Evolutionary conservation across 2,329 filamentous ascomycete species (phyloP).

Genomic region (Mollisiaceae sp.): DNA sequence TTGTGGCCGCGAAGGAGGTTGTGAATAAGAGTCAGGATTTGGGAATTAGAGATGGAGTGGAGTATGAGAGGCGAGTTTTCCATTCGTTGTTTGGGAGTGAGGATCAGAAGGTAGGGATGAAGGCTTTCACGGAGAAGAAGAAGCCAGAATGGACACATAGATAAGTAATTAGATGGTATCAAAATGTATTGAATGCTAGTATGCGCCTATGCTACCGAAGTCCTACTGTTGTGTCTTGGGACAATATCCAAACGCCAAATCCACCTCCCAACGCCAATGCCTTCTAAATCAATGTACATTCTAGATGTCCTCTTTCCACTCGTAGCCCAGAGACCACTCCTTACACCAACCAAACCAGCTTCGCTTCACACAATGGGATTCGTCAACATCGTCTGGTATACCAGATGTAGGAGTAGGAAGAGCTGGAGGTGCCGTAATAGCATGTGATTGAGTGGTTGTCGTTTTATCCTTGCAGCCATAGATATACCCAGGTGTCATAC

Average conservation of each 20-base stretch:
- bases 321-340: constrained; percentile 31
- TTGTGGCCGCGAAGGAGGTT: constrained; percentile 94
- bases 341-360: constrained; percentile 39
- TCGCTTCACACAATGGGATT: constrained; percentile 34
- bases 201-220: constrained; percentile 25
- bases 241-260: constrained; percentile 22
- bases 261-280: constrained; percentile 2
- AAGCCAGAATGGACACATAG: constrained; percentile 90
- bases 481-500: constrained; percentile 52
- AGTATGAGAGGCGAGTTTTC: constrained; percentile 93
- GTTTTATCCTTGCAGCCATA: constrained; percentile 58
- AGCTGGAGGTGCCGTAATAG: constrained; percentile 44
- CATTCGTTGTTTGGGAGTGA: constrained; percentile 90
- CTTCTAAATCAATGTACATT: constrained; percentile 31
- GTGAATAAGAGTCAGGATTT: constrained; percentile 98
- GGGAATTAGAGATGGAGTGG: constrained; percentile 84
- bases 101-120: constrained; percentile 98
- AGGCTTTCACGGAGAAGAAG: constrained; percentile 93
- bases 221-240: constrained; percentile 11
- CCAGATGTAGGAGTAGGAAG: constrained; percentile 22
- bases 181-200: constrained; percentile 14
- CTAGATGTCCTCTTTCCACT: constrained; percentile 38
- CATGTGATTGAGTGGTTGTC: constrained; percentile 42
- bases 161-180: constrained; percentile 45
- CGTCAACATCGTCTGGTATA: constrained; percentile 20